Evolutionary conservation across 306 rosid species (phyloP).

Genomic region (Comarum palustre): DNA sequence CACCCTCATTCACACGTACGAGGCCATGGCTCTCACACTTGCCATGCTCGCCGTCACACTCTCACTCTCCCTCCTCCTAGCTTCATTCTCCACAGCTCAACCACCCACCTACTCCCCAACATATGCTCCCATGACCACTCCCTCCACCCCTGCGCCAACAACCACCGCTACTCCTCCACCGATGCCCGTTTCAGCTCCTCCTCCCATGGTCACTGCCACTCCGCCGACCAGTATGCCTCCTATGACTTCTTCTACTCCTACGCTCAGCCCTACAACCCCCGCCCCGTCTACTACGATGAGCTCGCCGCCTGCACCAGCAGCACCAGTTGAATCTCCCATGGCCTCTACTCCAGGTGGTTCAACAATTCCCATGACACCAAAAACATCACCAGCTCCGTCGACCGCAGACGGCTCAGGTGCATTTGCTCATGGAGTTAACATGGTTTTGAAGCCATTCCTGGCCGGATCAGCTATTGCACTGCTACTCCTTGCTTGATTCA

Average conservation of each 20-base stretch:
- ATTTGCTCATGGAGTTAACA: slow-evolving; percentile 33
- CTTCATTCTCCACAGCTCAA: slow-evolving; percentile 44
- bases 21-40: slow-evolving; percentile 49
- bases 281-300: not conserved
- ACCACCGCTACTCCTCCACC: slow-evolving; percentile 9
- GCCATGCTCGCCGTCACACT: slow-evolving; percentile 42
- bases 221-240: slow-evolving; percentile 6
- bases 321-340: not conserved
- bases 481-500: slow-evolving; percentile 17
- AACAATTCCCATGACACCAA: not conserved
- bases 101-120: slow-evolving; percentile 43
- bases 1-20: not conserved
- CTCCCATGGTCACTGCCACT: slow-evolving; percentile 8
- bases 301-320: slow-evolving; percentile 18
- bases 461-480: slow-evolving; percentile 32
- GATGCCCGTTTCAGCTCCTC: not conserved
- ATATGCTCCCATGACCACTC: not conserved
- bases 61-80: slow-evolving; percentile 32
- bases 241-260: not conserved
- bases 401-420: slow-evolving; percentile 2
- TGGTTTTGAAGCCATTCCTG: slow-evolving; percentile 31
- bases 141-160: not conserved
- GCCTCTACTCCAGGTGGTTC: not conserved
- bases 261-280: not conserved
- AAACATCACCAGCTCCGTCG: slow-evolving; percentile 13